phyloP scores from a whole-genome alignment of 371 early-diverging fungal genomes.

The Fennellomyces sp. region DNA sequence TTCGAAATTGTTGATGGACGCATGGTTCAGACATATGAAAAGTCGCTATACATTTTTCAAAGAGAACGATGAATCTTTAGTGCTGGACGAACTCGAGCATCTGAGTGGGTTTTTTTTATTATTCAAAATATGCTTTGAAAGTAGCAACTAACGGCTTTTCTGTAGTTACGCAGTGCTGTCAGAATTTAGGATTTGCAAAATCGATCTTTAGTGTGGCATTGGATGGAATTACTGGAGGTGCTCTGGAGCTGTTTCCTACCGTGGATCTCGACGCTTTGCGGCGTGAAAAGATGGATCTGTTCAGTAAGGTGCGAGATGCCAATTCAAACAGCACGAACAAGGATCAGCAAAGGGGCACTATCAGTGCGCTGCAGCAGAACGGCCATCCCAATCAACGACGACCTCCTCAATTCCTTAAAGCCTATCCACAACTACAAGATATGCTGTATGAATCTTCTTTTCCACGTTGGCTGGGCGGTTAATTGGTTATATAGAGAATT shows the following conservation, averaged over 20 bases:
- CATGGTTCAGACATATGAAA: conserved; percentile 49
- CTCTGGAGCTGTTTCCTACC: conserved; percentile 41
- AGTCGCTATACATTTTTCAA: conserved; percentile 26
- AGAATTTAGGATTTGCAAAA: conserved; percentile 28
- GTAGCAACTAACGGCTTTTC: not conserved
- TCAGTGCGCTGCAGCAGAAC: not conserved
- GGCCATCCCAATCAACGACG: conserved; percentile 14
- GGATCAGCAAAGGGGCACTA: not conserved
- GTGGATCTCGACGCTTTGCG: conserved; percentile 26
- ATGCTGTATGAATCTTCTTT: not conserved
- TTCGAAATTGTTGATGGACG: conserved; percentile 30
- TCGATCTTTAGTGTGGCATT: conserved; percentile 23
- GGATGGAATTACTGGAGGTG: conserved; percentile 40
- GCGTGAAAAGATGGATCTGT: conserved; percentile 25
- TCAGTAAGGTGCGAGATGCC: conserved; percentile 19
- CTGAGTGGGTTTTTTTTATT: conserved; percentile 17
- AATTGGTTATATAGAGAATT: conserved; percentile 17
- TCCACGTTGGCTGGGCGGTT: conserved; percentile 3
- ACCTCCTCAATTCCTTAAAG: conserved; percentile 36
- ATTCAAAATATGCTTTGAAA: not conserved
- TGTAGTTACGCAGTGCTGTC: conserved; percentile 33
- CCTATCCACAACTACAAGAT: not conserved
- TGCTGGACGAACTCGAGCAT: conserved; percentile 26
- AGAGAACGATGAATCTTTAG: conserved; percentile 16
- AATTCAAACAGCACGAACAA: not conserved